Conservation (phyloP, 306 rosid species). For the Dalbergia oliveri region DNA sequence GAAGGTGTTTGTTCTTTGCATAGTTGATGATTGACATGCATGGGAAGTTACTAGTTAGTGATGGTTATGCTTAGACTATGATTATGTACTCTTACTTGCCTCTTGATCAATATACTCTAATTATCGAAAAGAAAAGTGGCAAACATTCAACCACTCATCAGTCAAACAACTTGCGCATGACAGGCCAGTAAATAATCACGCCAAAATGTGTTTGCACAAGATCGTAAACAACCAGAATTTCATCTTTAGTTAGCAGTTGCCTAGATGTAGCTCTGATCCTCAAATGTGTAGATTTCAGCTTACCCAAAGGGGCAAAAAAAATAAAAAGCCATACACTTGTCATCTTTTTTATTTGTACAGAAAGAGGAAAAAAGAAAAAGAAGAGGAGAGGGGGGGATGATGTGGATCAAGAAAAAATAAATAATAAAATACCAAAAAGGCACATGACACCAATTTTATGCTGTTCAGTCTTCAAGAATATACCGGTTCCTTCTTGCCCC, state of each 20-base stretch:
- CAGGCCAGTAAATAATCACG: background rate
- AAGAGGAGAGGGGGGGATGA: no score
- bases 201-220: background rate
- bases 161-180: background rate
- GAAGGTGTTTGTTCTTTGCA: background rate
- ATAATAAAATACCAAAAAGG: background rate
- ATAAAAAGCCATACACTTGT: no score
- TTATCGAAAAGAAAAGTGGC: background rate
- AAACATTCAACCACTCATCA: background rate
- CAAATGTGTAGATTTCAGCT: no score
- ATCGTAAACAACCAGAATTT: background rate
- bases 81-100: no score
- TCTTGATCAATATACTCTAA: no score
- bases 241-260: background rate
- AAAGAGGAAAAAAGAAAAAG: no score
- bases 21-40: no score
- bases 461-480: conserved; percentile 76
- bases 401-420: no score
- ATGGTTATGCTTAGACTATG: no score
- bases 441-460: conserved; percentile 26
- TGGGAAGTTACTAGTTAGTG: no score
- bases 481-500: conserved; percentile 95
- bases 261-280: background rate
- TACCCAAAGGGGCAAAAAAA: no score
- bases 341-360: no score